A percentile compares a stretch with the other conserved stretches of the same genome.
These are phyloP conservation scores for Xylaria nigripes DNA, from an alignment of 495 filamentous ascomycete genomes.

Conservation along the genomic window DNA sequence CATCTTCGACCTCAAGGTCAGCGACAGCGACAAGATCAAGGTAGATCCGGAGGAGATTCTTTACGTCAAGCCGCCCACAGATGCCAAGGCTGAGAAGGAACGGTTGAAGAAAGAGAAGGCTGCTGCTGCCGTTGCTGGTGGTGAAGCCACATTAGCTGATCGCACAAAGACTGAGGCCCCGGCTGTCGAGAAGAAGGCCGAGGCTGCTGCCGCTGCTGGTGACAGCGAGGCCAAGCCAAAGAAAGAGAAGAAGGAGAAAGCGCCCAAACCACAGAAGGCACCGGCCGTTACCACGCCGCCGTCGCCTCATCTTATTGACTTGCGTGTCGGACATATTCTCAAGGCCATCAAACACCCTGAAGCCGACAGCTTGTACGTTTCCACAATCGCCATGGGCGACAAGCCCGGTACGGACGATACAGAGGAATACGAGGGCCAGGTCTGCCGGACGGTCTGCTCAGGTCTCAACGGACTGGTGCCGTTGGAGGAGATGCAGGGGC, in stretches of 20 bases:
- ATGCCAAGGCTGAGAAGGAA: conserved; percentile 84
- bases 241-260: conserved; percentile 82
- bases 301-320: conserved; percentile 80
- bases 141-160: conserved; percentile 38
- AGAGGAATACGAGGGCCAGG: conserved; percentile 73
- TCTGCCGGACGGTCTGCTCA: conserved; percentile 90
- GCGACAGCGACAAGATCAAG: conserved; percentile 66
- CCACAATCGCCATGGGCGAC: conserved; percentile 94
- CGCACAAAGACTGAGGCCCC: conserved; percentile 42
- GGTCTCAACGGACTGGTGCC: conserved; percentile 89
- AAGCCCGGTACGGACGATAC: conserved; percentile 79
- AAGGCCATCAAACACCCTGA: conserved; percentile 92
- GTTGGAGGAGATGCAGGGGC: conserved; percentile 88
- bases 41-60: conserved; percentile 73
- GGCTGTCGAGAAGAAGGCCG: conserved; percentile 33
- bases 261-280: conserved; percentile 58
- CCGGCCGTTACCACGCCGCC: conserved; percentile 60
- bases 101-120: conserved; percentile 81
- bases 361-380: conserved; percentile 90
- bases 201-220: conserved; percentile 34
- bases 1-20: conserved; percentile 63
- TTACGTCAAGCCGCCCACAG: conserved; percentile 71
- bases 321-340: conserved; percentile 93
- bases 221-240: conserved; percentile 50
- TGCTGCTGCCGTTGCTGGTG: conserved; percentile 44